Base-by-base conservation (phyloP, 2,329 filamentous ascomycete species). In the Monilinia aucupariae region DNA sequence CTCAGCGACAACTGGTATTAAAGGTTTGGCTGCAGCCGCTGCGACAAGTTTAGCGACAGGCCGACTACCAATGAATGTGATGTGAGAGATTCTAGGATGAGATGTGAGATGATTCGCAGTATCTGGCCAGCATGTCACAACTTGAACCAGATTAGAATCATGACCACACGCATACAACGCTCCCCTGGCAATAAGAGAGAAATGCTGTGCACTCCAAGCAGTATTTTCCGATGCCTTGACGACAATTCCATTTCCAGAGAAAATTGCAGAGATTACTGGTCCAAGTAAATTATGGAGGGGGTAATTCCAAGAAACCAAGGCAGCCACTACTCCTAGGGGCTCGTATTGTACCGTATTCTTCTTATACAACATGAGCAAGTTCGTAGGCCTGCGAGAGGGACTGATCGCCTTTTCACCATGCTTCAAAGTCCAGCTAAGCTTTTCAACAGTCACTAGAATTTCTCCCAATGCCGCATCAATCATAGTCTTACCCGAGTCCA, bases 231-330 rank as follows among this genome's bases (percentile, higher is more conserved):
- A 96, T 54, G 89, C 90, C 78, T 99, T 99, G 75, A 97, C 89
- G 49, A 99, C 81, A 68, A 97, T 88, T 59, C 86, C 91, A 74
- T 97, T 97, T 53, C 94, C 94, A 17, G 92, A 83, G 74, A 97
- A 97, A 58, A 97, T 82, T 20, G 90, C 87, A 68, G 90, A 92
- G 73, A 97, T 96, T 68, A 97, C 84, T 17, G 93, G 94, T 0
- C 90, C 91, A 53, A 97, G 85, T 67, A 97, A 81, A 76, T 99
- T 99, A 78, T 99, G 94, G 76, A 97, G 96, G 51, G 91, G 87
- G 74, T 92, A 97, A 79, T 99, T 99, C 94, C 94, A 99, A 73
- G 90, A 94, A 50, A 99, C 91, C 59, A 93, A 88, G 22, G 94
- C 93, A 13, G 91, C 88, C 7, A 99, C 90, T 43, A 99, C 91